A percentile compares a stretch with the other conserved stretches of the same genome.
Evolutionary conservation across 78 protist species (phyloP).

Genomic region (Trichosphaerium sp.): DNA sequence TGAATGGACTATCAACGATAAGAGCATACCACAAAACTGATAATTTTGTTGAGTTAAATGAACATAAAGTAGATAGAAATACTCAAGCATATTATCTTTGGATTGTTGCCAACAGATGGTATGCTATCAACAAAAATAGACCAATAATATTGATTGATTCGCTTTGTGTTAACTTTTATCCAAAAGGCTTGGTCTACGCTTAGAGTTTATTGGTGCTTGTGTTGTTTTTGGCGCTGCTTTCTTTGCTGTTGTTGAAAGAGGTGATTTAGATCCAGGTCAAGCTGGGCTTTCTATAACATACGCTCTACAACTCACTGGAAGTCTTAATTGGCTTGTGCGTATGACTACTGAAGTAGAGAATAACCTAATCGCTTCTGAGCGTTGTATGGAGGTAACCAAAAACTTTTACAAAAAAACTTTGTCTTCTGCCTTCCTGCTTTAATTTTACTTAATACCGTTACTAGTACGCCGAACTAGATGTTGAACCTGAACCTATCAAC

Average conservation of each 20-base stretch:
- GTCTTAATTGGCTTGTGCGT: conserved; percentile 5
- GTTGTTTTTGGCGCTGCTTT: conserved; percentile 25
- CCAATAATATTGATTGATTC: neutral
- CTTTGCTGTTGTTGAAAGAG: conserved; percentile 14
- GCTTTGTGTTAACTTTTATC: neutral
- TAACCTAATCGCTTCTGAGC: too few species aligned
- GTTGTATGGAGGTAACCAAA: neutral
- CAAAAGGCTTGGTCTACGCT: conserved; percentile 36
- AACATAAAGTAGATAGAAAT: neutral
- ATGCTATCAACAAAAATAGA: too few species aligned
- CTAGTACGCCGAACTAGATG: neutral
- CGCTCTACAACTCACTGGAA: neutral
- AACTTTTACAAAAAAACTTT: conserved; percentile 11
- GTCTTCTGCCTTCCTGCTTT: conserved; percentile 20
- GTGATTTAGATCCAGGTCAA: neutral
- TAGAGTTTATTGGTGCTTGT: conserved; percentile 38
- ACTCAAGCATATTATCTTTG: conserved; percentile 3
- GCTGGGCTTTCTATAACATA: conserved; percentile 18
- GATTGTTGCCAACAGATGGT: conserved; percentile 7
- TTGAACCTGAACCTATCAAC: neutral
- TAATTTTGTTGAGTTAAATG: neutral
- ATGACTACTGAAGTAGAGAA: neutral
- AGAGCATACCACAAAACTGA: conserved; percentile 32
- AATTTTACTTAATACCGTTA: neutral
- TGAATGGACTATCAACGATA: conserved; percentile 68